Evolutionary conservation across 495 filamentous ascomycete genomes (phyloP), one percentile per base, ranked within the genome.

Genomic region (Emericellopsis terricola): DNA sequence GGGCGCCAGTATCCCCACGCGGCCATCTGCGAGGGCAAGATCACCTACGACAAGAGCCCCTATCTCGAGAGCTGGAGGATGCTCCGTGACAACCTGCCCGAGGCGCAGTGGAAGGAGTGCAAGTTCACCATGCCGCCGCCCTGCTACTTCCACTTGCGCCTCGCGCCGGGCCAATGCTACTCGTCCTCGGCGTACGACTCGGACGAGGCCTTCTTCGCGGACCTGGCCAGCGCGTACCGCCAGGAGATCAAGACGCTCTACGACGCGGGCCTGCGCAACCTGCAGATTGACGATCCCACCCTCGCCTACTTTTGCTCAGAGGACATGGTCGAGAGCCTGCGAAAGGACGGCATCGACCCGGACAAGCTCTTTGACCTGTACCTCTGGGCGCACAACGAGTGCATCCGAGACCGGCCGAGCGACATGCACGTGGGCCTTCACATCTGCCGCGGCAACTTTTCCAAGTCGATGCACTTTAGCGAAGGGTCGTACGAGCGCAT

Each of bases 401-500:
- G 65, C 50, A 62, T 83, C 51, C 55, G 66, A 42, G 58, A 66
- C 30, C 59, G 70, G 3, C 71, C 74, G 0, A 52, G 62, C n/a
- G 74, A 81, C 42, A 63, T 81, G 52, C 76, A 81, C 55, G 60
- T 79, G 14, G 80, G 79, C 37, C 71, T 86, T 4, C 81, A 85
- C 45, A 58, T 85, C 32, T 84, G 81, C 63, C 70, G 78, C 24
- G 81, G 81, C 31, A 89, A 85, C 59, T 84, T 83, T 53, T 71
- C 80, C 44, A 69, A 72, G 36, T 70, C 69, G 26, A 64, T 76
- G n/a, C 74, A 82, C 57, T 86, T 89, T 55, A 71, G 73, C 36
- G 75, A 81, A 52, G 81, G 81, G 19, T 74, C 72, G 15, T 89
- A 86, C 52, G 81, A 86, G 52, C 62, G 68, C 35, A 82, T 89